phyloP scores from a whole-genome alignment of 2,329 filamentous ascomycete species.

The Diaporthe velutina region DNA sequence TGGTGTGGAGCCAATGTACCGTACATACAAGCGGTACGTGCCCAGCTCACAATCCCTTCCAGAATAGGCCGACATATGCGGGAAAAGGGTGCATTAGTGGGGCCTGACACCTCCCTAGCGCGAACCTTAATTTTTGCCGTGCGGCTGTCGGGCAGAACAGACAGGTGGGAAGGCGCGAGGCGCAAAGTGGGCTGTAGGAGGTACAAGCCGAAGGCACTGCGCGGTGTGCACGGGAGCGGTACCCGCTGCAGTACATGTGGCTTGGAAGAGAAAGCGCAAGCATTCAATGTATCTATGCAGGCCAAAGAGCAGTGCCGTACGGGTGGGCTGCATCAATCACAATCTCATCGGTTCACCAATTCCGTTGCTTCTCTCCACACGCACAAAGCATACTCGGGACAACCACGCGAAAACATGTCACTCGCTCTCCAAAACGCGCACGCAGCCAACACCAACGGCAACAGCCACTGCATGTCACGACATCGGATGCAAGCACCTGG shows the following conservation, averaged over 20 bases:
- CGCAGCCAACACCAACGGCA: constrained; percentile 3
- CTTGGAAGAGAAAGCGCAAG: not conserved
- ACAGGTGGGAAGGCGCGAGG: not conserved
- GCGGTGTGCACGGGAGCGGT: not conserved
- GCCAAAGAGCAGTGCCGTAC: not conserved
- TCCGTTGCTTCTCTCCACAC: not conserved
- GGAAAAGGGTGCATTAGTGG: constrained; percentile 27
- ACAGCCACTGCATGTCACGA: constrained; percentile 7
- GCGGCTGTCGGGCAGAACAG: constrained; percentile 13
- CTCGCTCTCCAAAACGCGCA: not conserved
- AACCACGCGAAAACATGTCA: not conserved
- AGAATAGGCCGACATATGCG: constrained; percentile 16
- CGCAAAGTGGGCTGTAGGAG: not conserved
- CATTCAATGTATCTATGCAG: too few relatives aligned
- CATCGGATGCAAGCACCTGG: constrained; percentile 26
- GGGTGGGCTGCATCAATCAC: constrained; percentile 15
- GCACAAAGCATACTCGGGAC: constrained; percentile 4
- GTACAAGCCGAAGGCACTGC: not conserved
- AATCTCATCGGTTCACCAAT: not conserved
- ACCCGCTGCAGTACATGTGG: not conserved
- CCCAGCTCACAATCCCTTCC: constrained; percentile 24
- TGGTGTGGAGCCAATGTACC: not conserved
- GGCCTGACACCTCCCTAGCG: constrained; percentile 30
- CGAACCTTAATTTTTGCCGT: constrained; percentile 38
- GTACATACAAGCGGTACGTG: not conserved